These are phyloP conservation scores for Tolypocladium ophioglossoides DNA, from an alignment of 2,329 filamentous ascomycete genomes.

Conservation along the genomic window DNA sequence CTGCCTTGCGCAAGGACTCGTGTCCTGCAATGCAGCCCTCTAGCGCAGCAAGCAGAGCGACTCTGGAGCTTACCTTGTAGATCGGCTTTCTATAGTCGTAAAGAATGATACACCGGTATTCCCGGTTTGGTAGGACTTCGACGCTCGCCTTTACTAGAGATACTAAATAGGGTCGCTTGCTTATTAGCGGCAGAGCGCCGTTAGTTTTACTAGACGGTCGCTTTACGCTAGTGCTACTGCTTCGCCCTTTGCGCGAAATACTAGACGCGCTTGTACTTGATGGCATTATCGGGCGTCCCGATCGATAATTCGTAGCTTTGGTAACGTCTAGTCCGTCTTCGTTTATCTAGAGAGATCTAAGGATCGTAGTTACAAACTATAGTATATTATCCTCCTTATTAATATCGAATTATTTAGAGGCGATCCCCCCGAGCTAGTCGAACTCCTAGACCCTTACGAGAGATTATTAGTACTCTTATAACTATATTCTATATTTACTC, in stretches of 20 bases:
- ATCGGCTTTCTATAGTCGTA: conserved; percentile 28
- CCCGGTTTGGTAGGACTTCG: conserved; percentile 17
- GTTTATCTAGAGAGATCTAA: too few species aligned
- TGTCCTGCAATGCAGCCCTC: conserved; percentile 26
- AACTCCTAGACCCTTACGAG: conserved; percentile 34
- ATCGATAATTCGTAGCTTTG: too few species aligned
- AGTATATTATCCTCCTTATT: conserved; percentile 24
- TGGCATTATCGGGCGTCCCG: too few species aligned
- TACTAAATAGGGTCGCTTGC: too few species aligned
- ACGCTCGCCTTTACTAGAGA: neutral
- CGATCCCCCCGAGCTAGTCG: conserved; percentile 31
- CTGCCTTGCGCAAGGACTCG: conserved; percentile 22
- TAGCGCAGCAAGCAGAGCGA: conserved; percentile 23
- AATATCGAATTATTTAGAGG: conserved; percentile 31
- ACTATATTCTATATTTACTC: too few species aligned
- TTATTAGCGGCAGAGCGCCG: too few species aligned
- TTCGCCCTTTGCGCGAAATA: too few species aligned
- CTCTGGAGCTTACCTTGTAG: conserved; percentile 26
- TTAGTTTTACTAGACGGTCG: too few species aligned
- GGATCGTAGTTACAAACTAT: too few species aligned
- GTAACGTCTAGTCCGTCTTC: too few species aligned
- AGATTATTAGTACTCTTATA: conserved; percentile 27
- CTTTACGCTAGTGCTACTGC: too few species aligned
- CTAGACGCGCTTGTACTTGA: too few species aligned
- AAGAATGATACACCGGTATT: conserved; percentile 29